A percentile compares a stretch with the other conserved stretches of the same genome.
phyloP scores from a whole-genome alignment of 2,329 filamentous ascomycete genomes.

The Arthrobotrys pseudoclavata region DNA sequence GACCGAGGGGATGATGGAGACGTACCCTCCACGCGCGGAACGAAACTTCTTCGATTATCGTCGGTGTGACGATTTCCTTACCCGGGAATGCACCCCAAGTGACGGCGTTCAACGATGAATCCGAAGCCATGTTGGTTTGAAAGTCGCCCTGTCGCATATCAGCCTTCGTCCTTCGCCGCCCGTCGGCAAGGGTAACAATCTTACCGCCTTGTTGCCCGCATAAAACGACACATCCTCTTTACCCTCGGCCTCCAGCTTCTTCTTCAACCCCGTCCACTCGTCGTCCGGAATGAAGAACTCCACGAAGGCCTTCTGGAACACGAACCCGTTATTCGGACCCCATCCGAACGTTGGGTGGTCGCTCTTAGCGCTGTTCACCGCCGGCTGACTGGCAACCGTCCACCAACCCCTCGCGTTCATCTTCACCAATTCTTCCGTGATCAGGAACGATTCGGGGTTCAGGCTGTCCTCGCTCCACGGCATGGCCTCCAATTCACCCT shows the following conservation, averaged over 20 bases:
- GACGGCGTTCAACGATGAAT: conserved; percentile 79
- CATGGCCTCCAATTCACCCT: conserved; percentile 82
- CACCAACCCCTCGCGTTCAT: conserved; percentile 90
- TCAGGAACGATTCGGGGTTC: conserved; percentile 84
- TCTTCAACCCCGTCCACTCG: conserved; percentile 78
- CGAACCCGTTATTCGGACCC: conserved; percentile 91
- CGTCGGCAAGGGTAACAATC: background rate
- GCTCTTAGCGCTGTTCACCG: conserved; percentile 86
- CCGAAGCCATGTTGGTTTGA: conserved; percentile 60
- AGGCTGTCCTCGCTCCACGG: conserved; percentile 95
- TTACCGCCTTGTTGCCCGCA: conserved; percentile 75
- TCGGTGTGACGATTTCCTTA: conserved; percentile 95
- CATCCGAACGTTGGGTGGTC: conserved; percentile 87
- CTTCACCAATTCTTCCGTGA: conserved; percentile 79
- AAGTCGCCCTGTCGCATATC: conserved; percentile 61
- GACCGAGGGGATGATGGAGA: background rate
- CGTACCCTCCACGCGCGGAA: conserved; percentile 83
- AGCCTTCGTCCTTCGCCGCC: background rate
- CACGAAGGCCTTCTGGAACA: conserved; percentile 98
- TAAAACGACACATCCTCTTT: conserved; percentile 85
- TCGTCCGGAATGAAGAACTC: conserved; percentile 87
- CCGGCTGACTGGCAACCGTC: conserved; percentile 95
- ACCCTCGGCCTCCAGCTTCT: conserved; percentile 72
- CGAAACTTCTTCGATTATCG: conserved; percentile 94
- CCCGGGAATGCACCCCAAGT: conserved; percentile 97